A percentile compares a stretch with the other conserved stretches of the same genome.
These are phyloP conservation scores for Russula abietina DNA, from an alignment of 768 basidiomycete genomes.

Conservation along the genomic window DNA sequence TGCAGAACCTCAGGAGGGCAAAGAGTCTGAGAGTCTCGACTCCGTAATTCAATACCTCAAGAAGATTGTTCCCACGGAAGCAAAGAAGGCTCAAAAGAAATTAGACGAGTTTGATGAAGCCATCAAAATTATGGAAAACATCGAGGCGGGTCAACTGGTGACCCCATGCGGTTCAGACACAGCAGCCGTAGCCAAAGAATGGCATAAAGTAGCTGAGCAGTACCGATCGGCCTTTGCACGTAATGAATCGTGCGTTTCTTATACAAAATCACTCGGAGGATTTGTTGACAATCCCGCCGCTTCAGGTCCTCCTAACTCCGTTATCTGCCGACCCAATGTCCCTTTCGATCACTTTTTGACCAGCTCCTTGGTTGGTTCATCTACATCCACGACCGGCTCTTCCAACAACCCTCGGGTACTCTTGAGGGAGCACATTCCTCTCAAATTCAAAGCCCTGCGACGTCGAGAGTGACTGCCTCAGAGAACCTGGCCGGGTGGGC, in stretches of 20 bases:
- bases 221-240: constrained; percentile 12
- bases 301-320: constrained; percentile 3
- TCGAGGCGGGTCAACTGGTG: constrained; percentile 14
- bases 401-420: constrained; percentile 78
- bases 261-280: neutral
- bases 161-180: constrained; percentile 1
- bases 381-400: constrained; percentile 73
- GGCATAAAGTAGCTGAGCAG: constrained; percentile 9
- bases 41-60: too few relatives aligned
- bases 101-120: constrained; percentile 15
- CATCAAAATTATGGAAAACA: constrained; percentile 11
- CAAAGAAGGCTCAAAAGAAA: too few relatives aligned
- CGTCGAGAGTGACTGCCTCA: constrained; percentile 61
- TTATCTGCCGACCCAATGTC: constrained; percentile 18
- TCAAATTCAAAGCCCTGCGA: constrained; percentile 67
- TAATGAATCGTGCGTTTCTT: neutral
- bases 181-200: constrained; percentile 8
- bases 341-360: constrained; percentile 66
- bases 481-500: constrained; percentile 96
- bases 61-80: too few relatives aligned
- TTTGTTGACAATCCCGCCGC: neutral
- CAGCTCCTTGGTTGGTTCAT: constrained; percentile 58
- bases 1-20: too few relatives aligned
- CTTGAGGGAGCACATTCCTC: constrained; percentile 70
- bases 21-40: too few relatives aligned